phyloP scores from a whole-genome alignment of 345 rosid genomes.

The Jatropha curcas region DNA sequence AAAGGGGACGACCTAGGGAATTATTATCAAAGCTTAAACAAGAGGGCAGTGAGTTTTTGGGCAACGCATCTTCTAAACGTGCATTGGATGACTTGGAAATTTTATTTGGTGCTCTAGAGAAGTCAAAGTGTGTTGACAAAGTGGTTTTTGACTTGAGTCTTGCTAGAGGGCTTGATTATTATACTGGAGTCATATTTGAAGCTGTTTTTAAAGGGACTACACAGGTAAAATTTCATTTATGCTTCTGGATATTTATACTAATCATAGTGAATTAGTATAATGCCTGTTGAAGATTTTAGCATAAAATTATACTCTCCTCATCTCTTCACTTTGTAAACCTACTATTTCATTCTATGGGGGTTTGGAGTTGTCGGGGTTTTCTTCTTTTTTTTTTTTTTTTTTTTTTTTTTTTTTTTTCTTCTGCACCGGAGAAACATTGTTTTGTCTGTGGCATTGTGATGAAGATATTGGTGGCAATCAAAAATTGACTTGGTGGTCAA shows the following conservation, averaged over 20 bases:
- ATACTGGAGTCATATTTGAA: conserved; percentile 93
- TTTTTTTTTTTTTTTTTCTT: too few species aligned
- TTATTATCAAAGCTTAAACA: conserved; percentile 58
- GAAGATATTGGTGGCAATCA: too few species aligned
- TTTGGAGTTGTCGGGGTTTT: too few species aligned
- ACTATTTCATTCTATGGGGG: too few species aligned
- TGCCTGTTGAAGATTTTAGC: background rate
- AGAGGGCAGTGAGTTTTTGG: conserved; percentile 59
- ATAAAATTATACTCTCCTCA: too few species aligned
- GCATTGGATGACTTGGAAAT: conserved; percentile 77
- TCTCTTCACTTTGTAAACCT: too few species aligned
- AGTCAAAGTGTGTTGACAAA: conserved; percentile 67
- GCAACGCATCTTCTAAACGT: conserved; percentile 53
- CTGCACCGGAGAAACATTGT: too few species aligned
- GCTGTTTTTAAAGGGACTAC: conserved; percentile 79
- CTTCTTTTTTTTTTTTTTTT: too few species aligned
- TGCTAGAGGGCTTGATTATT: conserved; percentile 98
- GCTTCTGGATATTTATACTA: background rate
- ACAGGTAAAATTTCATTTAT: conserved; percentile 49
- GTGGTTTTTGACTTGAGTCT: conserved; percentile 94
- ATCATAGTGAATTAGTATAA: background rate
- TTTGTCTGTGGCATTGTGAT: too few species aligned
- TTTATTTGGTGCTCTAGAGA: conserved; percentile 81
- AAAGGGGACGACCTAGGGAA: conserved; percentile 70
- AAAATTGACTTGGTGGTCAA: too few species aligned